These are phyloP conservation scores for Vararia minispora DNA, from an alignment of 768 basidiomycete species.

Conservation along the genomic window DNA sequence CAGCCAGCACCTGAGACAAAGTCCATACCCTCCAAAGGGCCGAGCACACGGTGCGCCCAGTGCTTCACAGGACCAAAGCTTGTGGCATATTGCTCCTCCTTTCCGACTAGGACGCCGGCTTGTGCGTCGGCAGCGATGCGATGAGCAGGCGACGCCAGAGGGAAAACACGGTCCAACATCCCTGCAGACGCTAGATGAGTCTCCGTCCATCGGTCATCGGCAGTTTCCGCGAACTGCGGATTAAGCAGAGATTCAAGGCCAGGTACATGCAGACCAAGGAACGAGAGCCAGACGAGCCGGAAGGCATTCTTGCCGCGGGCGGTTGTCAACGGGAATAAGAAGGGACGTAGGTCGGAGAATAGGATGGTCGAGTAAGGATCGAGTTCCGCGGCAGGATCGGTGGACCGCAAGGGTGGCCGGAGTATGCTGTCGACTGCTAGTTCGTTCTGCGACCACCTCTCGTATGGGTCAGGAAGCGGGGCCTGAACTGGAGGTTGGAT, in stretches of 20 bases:
- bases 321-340: constrained; percentile 36
- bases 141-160: constrained; percentile 22
- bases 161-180: constrained; percentile 44
- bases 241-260: constrained; percentile 40
- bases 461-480: constrained; percentile 44
- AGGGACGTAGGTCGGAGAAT: constrained; percentile 57
- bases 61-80: constrained; percentile 59
- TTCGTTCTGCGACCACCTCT: constrained; percentile 56
- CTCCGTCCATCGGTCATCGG: constrained; percentile 63
- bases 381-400: constrained; percentile 32
- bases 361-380: constrained; percentile 70
- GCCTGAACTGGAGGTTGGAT: constrained; percentile 16
- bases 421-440: constrained; percentile 30
- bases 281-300: constrained; percentile 58
- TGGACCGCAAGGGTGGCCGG: constrained; percentile 42
- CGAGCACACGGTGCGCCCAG: constrained; percentile 47
- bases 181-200: constrained; percentile 33
- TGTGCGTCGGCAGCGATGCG: constrained; percentile 43
- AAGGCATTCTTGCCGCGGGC: constrained; percentile 40
- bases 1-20: constrained; percentile 21
- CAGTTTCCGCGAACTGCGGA: constrained; percentile 21
- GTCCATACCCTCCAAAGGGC: constrained; percentile 39
- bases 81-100: constrained; percentile 47
- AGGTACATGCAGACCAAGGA: constrained; percentile 63
- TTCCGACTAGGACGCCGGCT: constrained; percentile 57